Conservation (phyloP, 352 stramenopile genomes). For the Pythium myriotylum region DNA sequence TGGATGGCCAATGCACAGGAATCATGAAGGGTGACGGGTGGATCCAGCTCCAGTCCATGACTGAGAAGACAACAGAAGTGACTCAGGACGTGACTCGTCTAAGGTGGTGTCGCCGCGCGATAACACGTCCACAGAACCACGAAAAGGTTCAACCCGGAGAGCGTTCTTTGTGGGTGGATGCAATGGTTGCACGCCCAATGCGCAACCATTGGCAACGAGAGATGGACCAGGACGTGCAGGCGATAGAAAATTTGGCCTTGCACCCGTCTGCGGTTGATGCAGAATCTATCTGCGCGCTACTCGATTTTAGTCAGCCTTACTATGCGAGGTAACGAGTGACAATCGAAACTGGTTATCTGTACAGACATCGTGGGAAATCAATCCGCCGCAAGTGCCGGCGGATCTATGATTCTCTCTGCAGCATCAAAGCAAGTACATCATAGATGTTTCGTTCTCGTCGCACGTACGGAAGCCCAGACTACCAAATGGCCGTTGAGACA, state of each 20-base stretch:
- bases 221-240: neutral
- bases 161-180: neutral
- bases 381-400: no score
- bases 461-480: no score
- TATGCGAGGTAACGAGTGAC: neutral
- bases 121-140: neutral
- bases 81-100: neutral
- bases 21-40: neutral
- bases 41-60: neutral
- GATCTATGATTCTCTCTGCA: no score
- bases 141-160: neutral
- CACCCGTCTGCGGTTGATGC: neutral
- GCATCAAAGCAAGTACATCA: no score
- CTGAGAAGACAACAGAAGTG: neutral
- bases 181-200: neutral
- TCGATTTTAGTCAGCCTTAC: neutral
- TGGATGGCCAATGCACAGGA: neutral
- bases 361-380: neutral
- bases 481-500: no score
- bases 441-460: no score
- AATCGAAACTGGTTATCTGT: neutral
- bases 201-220: neutral
- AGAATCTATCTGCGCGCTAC: neutral
- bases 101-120: neutral
- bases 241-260: neutral